Base-by-base conservation (phyloP, 1,284 basidiomycete genomes). In the Sporisorium sorghi region DNA sequence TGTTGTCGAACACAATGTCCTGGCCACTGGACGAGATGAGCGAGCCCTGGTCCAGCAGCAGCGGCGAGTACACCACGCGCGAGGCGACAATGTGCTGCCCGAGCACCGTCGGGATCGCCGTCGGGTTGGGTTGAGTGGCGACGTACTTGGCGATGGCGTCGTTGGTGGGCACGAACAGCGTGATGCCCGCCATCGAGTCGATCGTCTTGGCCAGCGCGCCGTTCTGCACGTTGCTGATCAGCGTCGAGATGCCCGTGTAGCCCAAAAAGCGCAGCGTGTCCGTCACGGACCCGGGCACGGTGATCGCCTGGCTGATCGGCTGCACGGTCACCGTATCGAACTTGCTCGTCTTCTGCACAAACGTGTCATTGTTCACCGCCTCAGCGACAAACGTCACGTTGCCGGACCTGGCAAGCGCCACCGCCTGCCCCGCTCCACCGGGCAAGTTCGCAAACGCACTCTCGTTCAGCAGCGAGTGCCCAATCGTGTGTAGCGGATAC, bases 111-210 rank as follows among this genome's bases (percentile, higher is more conserved):
- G 63, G 58, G 48, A 78, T 62, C 4, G 65, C 60, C 17, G 58
- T 40, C 1, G 60, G 46, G 53, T 64, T 63, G 28, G 66, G 66
- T 24, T 73, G 35, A 11, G 62, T 54, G 40, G 58, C 62, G 40
- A 54, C 32, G 42, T 49, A 79, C 35, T 59, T 59, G 21, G 49
- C 17, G 32, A 77, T 57, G 12, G 78, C 78, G 23, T 54, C 65
- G 50, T 72, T 71, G 43, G 57, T 67, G 17, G 78, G 78, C n/a
- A 69, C 76, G 47, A 79, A 79, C 43, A 79, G 56, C 15, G 78
- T 79, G 33, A 73, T 50, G 17, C 78, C 78, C 8, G 68, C 39
- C 67, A 76, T 66, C 17, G 35, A 42, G 56, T 78, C 70, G 52
- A 79, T 64, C 6, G 58, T 60, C 23, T 54, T 53, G 15, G 53